Conservation (phyloP, 495 filamentous ascomycete genomes). For the Aspergillus wentii region DNA sequence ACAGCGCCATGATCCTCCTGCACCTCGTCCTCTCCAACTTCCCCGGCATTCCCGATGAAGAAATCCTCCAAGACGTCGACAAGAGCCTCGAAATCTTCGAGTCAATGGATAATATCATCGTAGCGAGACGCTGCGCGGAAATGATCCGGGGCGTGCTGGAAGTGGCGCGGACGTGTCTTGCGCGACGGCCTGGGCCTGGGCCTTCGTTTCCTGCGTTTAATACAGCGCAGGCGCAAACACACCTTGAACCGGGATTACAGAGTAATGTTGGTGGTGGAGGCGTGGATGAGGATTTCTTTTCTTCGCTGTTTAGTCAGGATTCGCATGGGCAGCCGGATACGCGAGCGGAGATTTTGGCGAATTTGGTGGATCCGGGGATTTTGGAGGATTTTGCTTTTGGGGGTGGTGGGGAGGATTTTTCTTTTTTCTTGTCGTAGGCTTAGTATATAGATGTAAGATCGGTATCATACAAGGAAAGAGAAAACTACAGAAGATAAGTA, state of each 20-base stretch:
- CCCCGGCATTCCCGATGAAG: constrained; percentile 13
- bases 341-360: constrained; percentile 18
- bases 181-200: constrained; percentile 7
- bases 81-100: constrained; percentile 23
- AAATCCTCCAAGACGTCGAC: constrained; percentile 17
- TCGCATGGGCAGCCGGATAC: constrained; percentile 12
- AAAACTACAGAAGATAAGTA: no score
- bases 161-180: constrained; percentile 15
- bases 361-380: constrained; percentile 20
- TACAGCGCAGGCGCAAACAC: not conserved
- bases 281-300: constrained; percentile 18
- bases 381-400: constrained; percentile 27
- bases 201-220: not conserved
- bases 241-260: no score
- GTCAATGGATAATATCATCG: constrained; percentile 22
- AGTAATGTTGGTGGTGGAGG: not conserved
- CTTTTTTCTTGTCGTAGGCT: no score
- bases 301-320: constrained; percentile 17
- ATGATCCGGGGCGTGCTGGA: constrained; percentile 21
- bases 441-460: no score
- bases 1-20: constrained; percentile 21
- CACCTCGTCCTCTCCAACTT: constrained; percentile 18
- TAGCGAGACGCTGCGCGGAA: constrained; percentile 20
- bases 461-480: no score
- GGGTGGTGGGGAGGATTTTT: constrained; percentile 10